Conservation (phyloP, 441 rosid species). For the Populus hybrid region DNA sequence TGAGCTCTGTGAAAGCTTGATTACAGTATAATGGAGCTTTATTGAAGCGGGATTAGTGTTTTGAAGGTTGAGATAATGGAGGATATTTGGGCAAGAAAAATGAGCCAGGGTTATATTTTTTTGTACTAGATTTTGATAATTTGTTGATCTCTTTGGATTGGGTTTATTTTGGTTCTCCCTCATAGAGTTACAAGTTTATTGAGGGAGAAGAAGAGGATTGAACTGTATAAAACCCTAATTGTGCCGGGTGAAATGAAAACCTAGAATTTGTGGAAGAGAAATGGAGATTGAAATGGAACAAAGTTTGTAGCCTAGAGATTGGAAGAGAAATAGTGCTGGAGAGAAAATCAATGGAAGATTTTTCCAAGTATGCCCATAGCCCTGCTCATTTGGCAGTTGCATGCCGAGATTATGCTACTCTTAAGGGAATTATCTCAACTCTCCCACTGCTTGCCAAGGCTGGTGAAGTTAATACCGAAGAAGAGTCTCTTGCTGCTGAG, state of each 20-base stretch:
- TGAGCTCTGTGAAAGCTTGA: conserved; percentile 37
- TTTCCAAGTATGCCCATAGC: conserved; percentile 72
- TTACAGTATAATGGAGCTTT: conserved; percentile 21
- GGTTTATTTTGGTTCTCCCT: conserved; percentile 15
- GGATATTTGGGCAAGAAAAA: conserved; percentile 22
- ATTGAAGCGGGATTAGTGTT: conserved; percentile 16
- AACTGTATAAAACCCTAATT: conserved; percentile 15
- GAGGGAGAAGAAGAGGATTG: conserved; percentile 6
- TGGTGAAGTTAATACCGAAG: conserved; percentile 77
- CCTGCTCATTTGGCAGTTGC: conserved; percentile 89
- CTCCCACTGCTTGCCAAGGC: conserved; percentile 81
- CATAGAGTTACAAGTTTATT: conserved; percentile 1
- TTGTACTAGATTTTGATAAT: neutral
- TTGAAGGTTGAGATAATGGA: conserved; percentile 13
- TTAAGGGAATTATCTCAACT: conserved; percentile 46
- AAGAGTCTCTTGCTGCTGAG: conserved; percentile 79
- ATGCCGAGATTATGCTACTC: conserved; percentile 64
- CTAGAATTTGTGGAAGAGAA: neutral
- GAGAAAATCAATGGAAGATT: conserved; percentile 60
- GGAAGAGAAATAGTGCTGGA: conserved; percentile 5
- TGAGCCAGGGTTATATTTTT: conserved; percentile 11
- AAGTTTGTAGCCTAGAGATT: conserved; percentile 18
- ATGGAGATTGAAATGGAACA: conserved; percentile 22
- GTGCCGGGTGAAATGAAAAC: conserved; percentile 7
- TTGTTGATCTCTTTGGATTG: conserved; percentile 9